A percentile compares a stretch with the other conserved stretches of the same genome.
Evolutionary conservation across 371 early-diverging fungal genomes (phyloP).

Genomic region (Apophysomyces sp.): DNA sequence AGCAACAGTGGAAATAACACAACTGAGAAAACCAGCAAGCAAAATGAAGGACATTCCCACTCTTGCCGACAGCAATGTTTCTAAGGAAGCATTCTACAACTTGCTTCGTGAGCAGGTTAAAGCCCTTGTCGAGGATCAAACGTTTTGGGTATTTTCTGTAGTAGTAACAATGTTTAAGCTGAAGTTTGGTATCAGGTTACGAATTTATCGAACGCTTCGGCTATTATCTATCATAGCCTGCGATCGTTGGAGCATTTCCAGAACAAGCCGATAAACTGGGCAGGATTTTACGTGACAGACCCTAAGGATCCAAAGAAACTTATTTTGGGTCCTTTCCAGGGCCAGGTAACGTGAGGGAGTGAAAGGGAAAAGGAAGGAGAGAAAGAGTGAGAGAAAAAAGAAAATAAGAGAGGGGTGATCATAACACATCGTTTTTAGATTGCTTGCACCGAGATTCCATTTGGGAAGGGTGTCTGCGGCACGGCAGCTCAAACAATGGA

Average conservation of each 20-base stretch:
- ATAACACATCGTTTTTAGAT: constrained; percentile 28
- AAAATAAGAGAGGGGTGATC: background rate
- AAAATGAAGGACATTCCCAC: background rate
- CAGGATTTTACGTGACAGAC: constrained; percentile 81
- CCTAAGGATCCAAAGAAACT: constrained; percentile 46
- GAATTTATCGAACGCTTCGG: constrained; percentile 79
- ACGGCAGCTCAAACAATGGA: constrained; percentile 59
- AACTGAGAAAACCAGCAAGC: no score
- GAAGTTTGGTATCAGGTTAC: constrained; percentile 42
- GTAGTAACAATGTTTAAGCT: background rate
- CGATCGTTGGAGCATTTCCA: constrained; percentile 57
- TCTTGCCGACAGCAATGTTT: background rate
- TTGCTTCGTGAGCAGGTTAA: constrained; percentile 43
- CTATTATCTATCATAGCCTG: constrained; percentile 81
- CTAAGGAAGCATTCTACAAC: constrained; percentile 50
- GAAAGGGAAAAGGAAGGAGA: constrained; percentile 3
- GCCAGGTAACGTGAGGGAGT: constrained; percentile 53
- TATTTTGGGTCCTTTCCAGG: constrained; percentile 91
- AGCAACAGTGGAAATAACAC: no score
- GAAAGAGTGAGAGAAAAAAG: background rate
- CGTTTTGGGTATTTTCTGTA: constrained; percentile 40
- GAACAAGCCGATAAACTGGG: constrained; percentile 87
- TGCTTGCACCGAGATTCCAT: constrained; percentile 83
- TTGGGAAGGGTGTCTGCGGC: constrained; percentile 91
- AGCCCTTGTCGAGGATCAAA: constrained; percentile 49